Percentiles rank a stretch among this genome's conserved stretches.
Conservation (phyloP, 257 asterid species). For the Nicotiana tomentosiformis region DNA sequence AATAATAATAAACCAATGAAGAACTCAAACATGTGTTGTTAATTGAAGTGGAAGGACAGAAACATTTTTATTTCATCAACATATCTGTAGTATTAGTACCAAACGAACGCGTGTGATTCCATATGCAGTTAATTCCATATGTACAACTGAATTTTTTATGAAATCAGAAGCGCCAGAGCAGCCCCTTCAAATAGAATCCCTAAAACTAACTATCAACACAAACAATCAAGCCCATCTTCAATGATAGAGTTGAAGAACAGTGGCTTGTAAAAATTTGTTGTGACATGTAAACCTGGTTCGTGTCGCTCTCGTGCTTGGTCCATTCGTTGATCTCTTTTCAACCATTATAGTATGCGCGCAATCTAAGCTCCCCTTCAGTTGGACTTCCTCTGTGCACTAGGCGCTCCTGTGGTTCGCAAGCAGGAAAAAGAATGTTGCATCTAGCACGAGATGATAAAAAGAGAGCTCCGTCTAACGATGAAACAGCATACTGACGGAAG, state of each 20-base stretch:
- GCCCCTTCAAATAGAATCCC: too few species aligned
- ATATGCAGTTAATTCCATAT: not conserved
- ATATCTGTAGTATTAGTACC: not conserved
- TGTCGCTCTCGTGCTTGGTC: not conserved
- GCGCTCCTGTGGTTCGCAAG: too few species aligned
- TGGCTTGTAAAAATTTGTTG: constrained; percentile 13
- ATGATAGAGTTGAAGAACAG: constrained; percentile 41
- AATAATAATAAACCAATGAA: too few species aligned
- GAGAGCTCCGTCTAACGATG: not conserved
- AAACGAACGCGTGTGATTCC: not conserved
- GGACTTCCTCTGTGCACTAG: not conserved
- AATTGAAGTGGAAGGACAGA: not conserved
- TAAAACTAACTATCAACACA: not conserved
- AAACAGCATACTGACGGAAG: not conserved
- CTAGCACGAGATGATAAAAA: not conserved
- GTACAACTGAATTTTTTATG: not conserved
- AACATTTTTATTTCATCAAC: not conserved
- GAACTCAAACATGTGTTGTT: not conserved
- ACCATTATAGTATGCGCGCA: not conserved
- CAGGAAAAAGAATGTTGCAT: not conserved
- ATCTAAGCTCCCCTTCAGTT: not conserved
- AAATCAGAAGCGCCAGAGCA: not conserved
- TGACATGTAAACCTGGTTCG: constrained; percentile 20
- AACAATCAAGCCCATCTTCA: constrained; percentile 34
- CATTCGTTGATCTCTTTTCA: not conserved